Conservation (phyloP, 1,284 basidiomycete genomes). For the Tranzscheliella williamsii region DNA sequence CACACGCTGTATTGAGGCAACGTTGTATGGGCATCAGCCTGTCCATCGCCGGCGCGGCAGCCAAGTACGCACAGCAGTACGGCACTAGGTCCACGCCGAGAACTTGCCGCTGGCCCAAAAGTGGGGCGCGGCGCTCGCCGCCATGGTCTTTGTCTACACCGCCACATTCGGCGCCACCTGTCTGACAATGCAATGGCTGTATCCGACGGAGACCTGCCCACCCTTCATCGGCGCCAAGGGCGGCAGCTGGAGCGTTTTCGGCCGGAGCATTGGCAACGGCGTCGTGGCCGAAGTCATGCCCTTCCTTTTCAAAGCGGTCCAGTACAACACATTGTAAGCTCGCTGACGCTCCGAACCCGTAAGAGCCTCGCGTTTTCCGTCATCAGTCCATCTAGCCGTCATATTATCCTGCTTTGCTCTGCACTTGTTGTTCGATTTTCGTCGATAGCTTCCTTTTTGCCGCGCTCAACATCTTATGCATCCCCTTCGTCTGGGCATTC, state of each 20-base stretch:
- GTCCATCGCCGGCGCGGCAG: slow-evolving; percentile 16
- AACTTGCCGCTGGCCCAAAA: slow-evolving; percentile 8
- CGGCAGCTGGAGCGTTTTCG: slow-evolving; percentile 18
- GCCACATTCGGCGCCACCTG: slow-evolving; percentile 12
- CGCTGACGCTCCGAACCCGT: too few relatives aligned
- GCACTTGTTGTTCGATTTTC: too few relatives aligned
- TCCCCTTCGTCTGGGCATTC: slow-evolving; percentile 21
- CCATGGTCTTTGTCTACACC: slow-evolving; percentile 29
- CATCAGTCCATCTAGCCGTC: too few relatives aligned
- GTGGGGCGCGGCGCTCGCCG: slow-evolving; percentile 21
- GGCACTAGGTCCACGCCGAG: slow-evolving; percentile 5
- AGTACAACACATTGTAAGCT: slow-evolving; percentile 28
- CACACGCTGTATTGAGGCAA: slow-evolving; percentile 16
- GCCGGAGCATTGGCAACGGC: slow-evolving; percentile 19
- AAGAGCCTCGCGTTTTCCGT: too few relatives aligned
- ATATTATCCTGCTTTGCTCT: too few relatives aligned
- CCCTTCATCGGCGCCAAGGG: slow-evolving; percentile 20
- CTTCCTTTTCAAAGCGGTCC: slow-evolving; percentile 24
- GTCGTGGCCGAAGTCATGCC: slow-evolving; percentile 28
- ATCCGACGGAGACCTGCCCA: slow-evolving; percentile 23
- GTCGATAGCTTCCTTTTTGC: slow-evolving; percentile 24
- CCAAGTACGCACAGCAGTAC: slow-evolving; percentile 19
- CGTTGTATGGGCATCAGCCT: slow-evolving; percentile 17
- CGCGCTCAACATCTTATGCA: slow-evolving; percentile 25
- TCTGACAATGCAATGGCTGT: slow-evolving; percentile 13